phyloP scores from a whole-genome alignment of 2,329 filamentous ascomycete genomes.

The Colletotrichum filicis region DNA sequence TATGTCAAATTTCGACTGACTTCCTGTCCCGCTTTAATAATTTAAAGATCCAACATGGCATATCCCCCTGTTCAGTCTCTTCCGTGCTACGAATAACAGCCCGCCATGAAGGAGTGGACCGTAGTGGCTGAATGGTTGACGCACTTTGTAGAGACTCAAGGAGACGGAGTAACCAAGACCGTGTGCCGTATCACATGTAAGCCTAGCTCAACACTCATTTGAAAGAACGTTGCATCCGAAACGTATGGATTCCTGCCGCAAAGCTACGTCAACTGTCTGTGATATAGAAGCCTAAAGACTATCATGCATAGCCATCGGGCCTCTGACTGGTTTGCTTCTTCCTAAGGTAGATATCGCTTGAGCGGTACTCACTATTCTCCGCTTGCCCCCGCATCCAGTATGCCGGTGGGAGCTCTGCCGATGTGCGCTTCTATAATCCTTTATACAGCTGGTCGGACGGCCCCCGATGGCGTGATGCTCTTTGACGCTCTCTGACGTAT shows the following conservation, averaged over 20 bases:
- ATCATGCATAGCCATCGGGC: background rate
- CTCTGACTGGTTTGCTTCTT: background rate
- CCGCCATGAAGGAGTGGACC: no score
- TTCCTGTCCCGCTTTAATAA: no score
- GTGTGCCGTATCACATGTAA: background rate
- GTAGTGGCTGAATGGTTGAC: no score
- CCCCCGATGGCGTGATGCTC: background rate
- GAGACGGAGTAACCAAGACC: background rate
- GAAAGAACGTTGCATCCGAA: background rate
- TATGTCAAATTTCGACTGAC: no score
- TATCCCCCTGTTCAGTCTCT: no score
- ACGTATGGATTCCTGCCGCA: no score
- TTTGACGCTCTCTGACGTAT: background rate
- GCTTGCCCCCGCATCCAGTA: background rate
- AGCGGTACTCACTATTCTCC: background rate
- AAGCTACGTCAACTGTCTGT: background rate
- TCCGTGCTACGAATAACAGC: no score
- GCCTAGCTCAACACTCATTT: background rate
- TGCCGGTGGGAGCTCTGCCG: background rate
- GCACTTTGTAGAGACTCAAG: no score
- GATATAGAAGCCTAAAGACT: background rate
- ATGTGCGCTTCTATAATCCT: background rate
- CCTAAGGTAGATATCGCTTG: background rate
- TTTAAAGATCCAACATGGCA: no score
- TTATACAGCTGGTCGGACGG: conserved; percentile 36